Base-by-base conservation (phyloP, 1,284 basidiomycete genomes). In the Fistulina hepatica region DNA sequence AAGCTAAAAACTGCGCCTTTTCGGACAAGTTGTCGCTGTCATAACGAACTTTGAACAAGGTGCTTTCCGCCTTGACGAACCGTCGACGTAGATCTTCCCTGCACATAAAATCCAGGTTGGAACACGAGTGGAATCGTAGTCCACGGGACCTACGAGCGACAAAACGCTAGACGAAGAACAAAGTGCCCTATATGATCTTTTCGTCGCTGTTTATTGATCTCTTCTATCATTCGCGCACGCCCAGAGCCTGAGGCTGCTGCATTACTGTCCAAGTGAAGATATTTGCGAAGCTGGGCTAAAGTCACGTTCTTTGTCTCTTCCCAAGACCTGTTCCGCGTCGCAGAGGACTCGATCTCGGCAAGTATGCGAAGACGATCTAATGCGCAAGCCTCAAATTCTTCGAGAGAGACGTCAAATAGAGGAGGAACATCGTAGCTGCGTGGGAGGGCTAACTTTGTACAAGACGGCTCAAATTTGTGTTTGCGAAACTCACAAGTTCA, bases 111-210 rank as follows among this genome's bases (percentile, higher is more conserved):
- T n/a, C n/a, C n/a, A n/a, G n/a, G n/a, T n/a, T n/a, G n/a, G n/a
- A n/a, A n/a, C n/a, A n/a, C n/a, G n/a, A n/a, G n/a, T n/a, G n/a
- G n/a, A 13, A n/a, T 22, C 24, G 19, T 27, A 6, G 30, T n/a
- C 40, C 44, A 37, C 21, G 22, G 27, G 8, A 76, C 89, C 57
- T 59, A 95, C 92, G 88, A 91, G 41, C 90, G 77, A 60, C 92
- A 95, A 59, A 99, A 98, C 2, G 95, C 93, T 26, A 99, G 69
- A 31, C 95, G 68, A 43, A 98, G 68, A 3, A 98, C 90, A 62
- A 92, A 98, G 63, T 99, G 95, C 13, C 91, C 81, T 21, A 97
- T 70, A 53, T 93, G 85, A 57, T 99, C 95, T 48, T 73, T 81
- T 54, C 71, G 71, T 44, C 95, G 69, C 56, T 98, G 78, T 7